Percentiles rank a stretch among this genome's conserved stretches.
Evolutionary conservation across 495 filamentous ascomycete genomes (phyloP).

Genomic region (Penicillium waksmanii): DNA sequence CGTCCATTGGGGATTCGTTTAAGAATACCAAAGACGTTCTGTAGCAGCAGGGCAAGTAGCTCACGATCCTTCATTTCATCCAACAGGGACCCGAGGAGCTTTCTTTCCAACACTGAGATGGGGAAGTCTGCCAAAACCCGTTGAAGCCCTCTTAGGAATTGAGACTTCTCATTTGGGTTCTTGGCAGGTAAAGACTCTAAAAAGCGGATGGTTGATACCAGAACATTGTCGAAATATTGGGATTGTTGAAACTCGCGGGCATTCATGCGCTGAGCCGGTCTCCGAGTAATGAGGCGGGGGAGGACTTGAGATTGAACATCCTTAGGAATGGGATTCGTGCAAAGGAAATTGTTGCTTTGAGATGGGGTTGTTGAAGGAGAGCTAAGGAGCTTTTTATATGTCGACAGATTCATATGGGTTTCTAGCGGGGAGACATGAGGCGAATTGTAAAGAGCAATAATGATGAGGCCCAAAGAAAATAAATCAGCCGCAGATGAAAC

Average conservation of each 20-base stretch:
- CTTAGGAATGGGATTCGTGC: constrained; percentile 74
- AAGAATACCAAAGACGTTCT: constrained; percentile 89
- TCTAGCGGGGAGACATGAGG: constrained; percentile 87
- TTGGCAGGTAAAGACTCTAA: constrained; percentile 89
- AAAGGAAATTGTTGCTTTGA: constrained; percentile 80
- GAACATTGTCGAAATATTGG: constrained; percentile 92
- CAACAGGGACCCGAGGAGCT: constrained; percentile 81
- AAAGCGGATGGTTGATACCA: constrained; percentile 94
- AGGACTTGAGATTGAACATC: constrained; percentile 75
- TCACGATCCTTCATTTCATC: constrained; percentile 94
- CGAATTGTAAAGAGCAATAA: constrained; percentile 88
- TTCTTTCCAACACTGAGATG: constrained; percentile 89
- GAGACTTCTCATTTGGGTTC: constrained; percentile 84
- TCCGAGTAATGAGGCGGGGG: constrained; percentile 79
- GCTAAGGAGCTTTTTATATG: constrained; percentile 80
- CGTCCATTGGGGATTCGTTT: constrained; percentile 72
- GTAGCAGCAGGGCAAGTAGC: constrained; percentile 77
- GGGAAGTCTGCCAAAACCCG: constrained; percentile 89
- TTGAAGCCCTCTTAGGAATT: constrained; percentile 87
- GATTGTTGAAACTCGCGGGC: constrained; percentile 93
- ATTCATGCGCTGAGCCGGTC: constrained; percentile 82
- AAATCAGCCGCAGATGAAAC: constrained; percentile 81
- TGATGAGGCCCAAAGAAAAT: constrained; percentile 89
- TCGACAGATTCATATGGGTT: constrained; percentile 72
- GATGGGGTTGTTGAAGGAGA: constrained; percentile 77